Conservation (phyloP, 495 filamentous ascomycete genomes). For the Aspergillus leporis region DNA sequence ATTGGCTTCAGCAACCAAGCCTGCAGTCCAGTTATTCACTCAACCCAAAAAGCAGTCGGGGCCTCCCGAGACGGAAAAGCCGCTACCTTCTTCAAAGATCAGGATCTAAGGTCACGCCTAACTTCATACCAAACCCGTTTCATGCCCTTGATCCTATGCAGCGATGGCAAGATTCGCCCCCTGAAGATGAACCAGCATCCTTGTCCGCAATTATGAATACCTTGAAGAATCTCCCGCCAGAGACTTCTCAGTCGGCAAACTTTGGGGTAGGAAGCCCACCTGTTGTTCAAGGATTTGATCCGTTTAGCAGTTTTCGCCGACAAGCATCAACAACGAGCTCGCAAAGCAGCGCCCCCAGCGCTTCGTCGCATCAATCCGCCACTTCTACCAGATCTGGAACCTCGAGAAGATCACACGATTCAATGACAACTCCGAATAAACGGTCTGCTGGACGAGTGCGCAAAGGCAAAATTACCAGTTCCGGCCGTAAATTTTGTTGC, state of each 20-base stretch:
- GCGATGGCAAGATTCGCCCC: slow-evolving; percentile 74
- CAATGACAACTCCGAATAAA: not conserved
- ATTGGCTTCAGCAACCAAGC: not conserved
- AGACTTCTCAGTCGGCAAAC: not conserved
- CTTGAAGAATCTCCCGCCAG: slow-evolving; percentile 48
- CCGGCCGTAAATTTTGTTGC: slow-evolving; percentile 44
- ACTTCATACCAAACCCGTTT: slow-evolving; percentile 9
- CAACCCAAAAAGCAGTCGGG: not conserved
- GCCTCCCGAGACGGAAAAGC: slow-evolving; percentile 8
- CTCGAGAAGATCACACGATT: slow-evolving; percentile 17
- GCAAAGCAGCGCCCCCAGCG: slow-evolving; percentile 10
- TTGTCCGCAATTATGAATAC: slow-evolving; percentile 70
- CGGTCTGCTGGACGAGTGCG: not conserved
- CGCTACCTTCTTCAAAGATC: slow-evolving; percentile 6
- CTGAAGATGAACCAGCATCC: slow-evolving; percentile 75
- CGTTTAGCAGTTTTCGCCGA: slow-evolving; percentile 54
- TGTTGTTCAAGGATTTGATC: slow-evolving; percentile 34
- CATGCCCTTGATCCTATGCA: slow-evolving; percentile 54
- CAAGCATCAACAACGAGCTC: slow-evolving; percentile 56
- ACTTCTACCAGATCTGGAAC: slow-evolving; percentile 14
- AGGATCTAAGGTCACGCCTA: not conserved
- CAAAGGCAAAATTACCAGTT: slow-evolving; percentile 13
- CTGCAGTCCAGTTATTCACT: not conserved
- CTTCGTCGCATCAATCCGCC: slow-evolving; percentile 13
- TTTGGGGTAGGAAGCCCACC: not conserved